A percentile compares a stretch with the other conserved stretches of the same genome.
phyloP scores from a whole-genome alignment of 495 filamentous ascomycete species.

The Neurospora tetraspora region DNA sequence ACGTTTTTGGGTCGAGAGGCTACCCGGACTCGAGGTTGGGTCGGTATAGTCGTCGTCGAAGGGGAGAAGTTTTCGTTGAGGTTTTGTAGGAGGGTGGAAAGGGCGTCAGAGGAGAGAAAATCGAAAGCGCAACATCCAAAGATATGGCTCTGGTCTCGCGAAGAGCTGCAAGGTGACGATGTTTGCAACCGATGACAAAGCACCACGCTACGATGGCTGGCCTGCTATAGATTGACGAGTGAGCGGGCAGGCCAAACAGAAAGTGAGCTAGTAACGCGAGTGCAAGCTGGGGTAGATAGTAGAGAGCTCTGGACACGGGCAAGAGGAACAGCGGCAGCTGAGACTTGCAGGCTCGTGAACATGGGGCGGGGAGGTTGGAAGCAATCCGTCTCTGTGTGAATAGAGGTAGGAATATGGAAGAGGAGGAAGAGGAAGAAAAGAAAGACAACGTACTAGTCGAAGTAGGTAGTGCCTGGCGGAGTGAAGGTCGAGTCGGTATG shows the following conservation, averaged over 20 bases:
- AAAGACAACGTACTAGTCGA: not conserved
- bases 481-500: not conserved
- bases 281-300: not conserved
- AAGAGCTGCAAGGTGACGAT: not conserved
- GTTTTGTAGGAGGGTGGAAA: not conserved
- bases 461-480: not conserved
- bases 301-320: not conserved
- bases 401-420: not conserved
- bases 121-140: not conserved
- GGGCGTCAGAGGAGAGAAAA: not conserved
- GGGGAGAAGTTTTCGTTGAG: not conserved
- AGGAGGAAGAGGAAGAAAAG: not conserved
- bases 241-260: not conserved
- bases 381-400: not conserved
- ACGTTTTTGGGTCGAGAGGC: not conserved
- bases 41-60: not conserved
- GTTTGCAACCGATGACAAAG: not conserved
- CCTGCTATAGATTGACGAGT: not conserved
- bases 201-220: not conserved
- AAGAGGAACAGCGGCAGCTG: not conserved
- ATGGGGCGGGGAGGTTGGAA: not conserved
- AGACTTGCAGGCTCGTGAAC: not conserved
- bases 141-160: not conserved
- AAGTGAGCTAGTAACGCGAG: not conserved
- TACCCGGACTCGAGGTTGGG: not conserved